phyloP scores from a whole-genome alignment of 2,329 filamentous ascomycete genomes.

The Hymenoscyphus albidus region DNA sequence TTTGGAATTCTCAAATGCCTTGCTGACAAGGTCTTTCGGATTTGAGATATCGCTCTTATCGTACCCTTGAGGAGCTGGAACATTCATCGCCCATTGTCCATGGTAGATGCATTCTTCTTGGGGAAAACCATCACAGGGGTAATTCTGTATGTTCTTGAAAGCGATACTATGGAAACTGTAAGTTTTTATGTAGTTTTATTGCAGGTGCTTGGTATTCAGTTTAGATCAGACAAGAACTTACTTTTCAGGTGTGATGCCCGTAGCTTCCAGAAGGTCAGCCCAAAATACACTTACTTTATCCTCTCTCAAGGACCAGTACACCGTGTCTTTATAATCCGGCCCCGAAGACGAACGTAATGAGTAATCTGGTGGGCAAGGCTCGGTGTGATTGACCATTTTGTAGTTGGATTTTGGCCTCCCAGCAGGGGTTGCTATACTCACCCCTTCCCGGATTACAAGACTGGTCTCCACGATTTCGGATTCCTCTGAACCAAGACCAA shows the following conservation, averaged over 20 bases:
- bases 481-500: not conserved
- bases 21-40: slow-evolving; percentile 1
- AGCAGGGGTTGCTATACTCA: not conserved
- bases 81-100: not conserved
- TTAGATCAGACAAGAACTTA: not conserved
- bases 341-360: not conserved
- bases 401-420: not conserved
- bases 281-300: not conserved
- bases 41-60: slow-evolving; percentile 2
- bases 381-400: not conserved
- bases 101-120: not conserved
- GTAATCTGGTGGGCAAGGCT: not conserved
- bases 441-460: not conserved
- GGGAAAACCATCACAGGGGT: not conserved
- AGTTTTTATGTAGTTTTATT: not conserved
- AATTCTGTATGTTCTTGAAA: not conserved
- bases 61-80: slow-evolving; percentile 3
- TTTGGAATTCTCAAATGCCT: not conserved
- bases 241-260: not conserved
- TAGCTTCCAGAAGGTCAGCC: not conserved
- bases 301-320: not conserved
- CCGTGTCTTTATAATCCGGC: not conserved
- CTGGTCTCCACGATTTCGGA: not conserved
- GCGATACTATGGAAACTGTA: not conserved
- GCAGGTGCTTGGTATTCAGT: too few relatives aligned